Evolutionary conservation across 805 yeast genomes (phyloP), one percentile per base, ranked within the genome.

Genomic region (Lipomyces spencermartinsiae): DNA sequence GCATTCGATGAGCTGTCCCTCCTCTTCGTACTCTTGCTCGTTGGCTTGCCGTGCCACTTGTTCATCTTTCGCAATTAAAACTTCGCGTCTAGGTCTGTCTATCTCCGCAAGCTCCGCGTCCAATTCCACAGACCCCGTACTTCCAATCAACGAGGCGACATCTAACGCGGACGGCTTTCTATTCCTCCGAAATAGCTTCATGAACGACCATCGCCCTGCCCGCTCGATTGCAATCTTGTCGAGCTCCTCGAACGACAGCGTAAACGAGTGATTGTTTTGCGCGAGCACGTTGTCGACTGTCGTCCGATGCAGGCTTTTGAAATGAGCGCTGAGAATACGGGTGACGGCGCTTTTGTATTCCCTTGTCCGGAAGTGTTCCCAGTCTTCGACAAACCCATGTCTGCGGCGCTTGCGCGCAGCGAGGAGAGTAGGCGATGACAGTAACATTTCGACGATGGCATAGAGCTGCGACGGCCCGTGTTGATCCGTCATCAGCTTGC

Each of bases 1-100:
- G 49, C 73, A 70, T 39, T 70, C 73, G n/a, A 70, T 54, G 4
- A 63, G 53, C 64, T 70, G 72, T 9, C 69, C 69, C n/a, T 46
- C 60, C 14, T 19, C 19, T 2, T 51, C 61, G 34, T 70, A 70
- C 58, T 70, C 64, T 14, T 59, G 53, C 54, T 62, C 64, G 53
- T 70, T 70, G 25, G 37, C 33, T 7, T 34, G 49, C 10, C 73
- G 66, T 2, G 73, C 73, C n/a, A 51, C 25, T 10, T n/a, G 34
- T 43, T 61, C 71, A 49, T 65, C 69, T 10, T 8, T 14, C n/a
- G 46, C 62, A 10, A 39, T 19, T 4, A 62, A 57, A 7, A 25
- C 68, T 2, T 25, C 60, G 0, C 49, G 43, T 12, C 66, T 60
- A 8, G 65, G 62, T 19, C 54, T 22, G 34, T 57, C 66, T 10